Evolutionary conservation across 2,329 filamentous ascomycete genomes (phyloP), one percentile per base, ranked within the genome.

Genomic region (Colletotrichum sp.): DNA sequence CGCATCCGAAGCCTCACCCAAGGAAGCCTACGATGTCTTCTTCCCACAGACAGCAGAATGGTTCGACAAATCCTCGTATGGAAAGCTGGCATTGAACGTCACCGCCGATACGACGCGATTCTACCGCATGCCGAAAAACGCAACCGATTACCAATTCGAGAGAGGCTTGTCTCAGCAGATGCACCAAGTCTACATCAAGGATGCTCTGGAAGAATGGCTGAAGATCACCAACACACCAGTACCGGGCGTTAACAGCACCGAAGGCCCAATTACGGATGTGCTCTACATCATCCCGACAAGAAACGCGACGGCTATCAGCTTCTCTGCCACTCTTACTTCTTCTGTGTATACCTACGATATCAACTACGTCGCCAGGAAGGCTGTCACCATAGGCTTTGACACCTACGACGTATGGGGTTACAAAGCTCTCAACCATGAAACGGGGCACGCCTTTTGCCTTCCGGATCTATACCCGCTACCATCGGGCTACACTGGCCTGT

Each of bases 391-490:
- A 43, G 84, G 84, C 1, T 64, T 78, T 4, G 83, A 86, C 55
- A 79, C 80, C 0, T 85, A 81, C 68, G 61, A 67, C 13, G 74
- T 76, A 0, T 85, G 83, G 84, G 79, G 80, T 18, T 83, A 75
- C 63, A 84, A 84, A 68, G 80, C 82, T 7, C 72, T 85, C 9
- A 85, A 85, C 77, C 84, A 86, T 32, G 84, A 86, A 80, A 84
- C 82, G 0, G 84, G 84, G 7, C 84, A 86, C 64, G 76, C 84
- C 5, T 84, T 86, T 78, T 84, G 84, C 68, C 73, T 86, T 65
- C 83, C 84, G 1, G 84, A 86, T 64, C 79, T 82, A 65, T 86
- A 86, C 73, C 83, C 84, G 1, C 75, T 81, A 2, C 79, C 82
- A 36, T 71, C 76, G 21, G 77, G 78, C 10, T 74, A 77, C 9